phyloP scores from a whole-genome alignment of 495 filamentous ascomycete species.

The Penicillium soppii region DNA sequence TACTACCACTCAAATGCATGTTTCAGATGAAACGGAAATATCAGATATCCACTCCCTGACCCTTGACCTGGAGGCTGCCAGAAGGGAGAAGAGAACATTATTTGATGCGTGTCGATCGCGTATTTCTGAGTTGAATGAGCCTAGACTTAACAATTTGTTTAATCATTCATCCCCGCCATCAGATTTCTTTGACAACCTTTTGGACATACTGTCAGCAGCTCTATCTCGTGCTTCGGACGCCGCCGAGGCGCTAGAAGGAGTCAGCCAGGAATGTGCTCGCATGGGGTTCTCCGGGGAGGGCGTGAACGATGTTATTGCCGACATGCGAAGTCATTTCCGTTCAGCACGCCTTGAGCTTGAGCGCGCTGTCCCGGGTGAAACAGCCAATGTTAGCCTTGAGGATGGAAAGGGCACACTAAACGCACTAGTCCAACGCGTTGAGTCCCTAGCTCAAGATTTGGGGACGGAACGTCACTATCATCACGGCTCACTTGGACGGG shows the following conservation, averaged over 20 bases:
- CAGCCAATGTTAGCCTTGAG: constrained; percentile 40
- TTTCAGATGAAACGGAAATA: constrained; percentile 10
- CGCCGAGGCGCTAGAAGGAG: constrained; percentile 33
- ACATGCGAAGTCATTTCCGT: constrained; percentile 57
- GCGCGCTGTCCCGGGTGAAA: constrained; percentile 64
- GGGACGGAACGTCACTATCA: constrained; percentile 29
- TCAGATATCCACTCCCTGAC: constrained; percentile 25
- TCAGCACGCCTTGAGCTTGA: constrained; percentile 67
- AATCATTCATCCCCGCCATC: constrained; percentile 36
- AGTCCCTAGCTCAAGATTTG: constrained; percentile 37
- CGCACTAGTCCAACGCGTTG: constrained; percentile 36
- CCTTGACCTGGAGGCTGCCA: constrained; percentile 37
- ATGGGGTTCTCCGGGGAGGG: constrained; percentile 57
- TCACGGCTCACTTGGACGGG: constrained; percentile 31
- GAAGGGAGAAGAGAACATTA: constrained; percentile 36
- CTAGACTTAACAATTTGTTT: constrained; percentile 32
- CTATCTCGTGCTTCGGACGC: constrained; percentile 40
- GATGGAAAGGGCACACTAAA: constrained; percentile 38
- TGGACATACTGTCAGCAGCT: constrained; percentile 32
- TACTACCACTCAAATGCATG: constrained; percentile 16
- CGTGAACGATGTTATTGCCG: constrained; percentile 48
- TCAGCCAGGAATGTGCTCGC: constrained; percentile 40
- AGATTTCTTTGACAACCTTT: constrained; percentile 36
- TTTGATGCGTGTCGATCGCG: constrained; percentile 41
- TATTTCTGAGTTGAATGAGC: constrained; percentile 31